These are phyloP conservation scores for Pinus taeda DNA, from an alignment of 75 land plant genomes.

Conservation along the genomic window DNA sequence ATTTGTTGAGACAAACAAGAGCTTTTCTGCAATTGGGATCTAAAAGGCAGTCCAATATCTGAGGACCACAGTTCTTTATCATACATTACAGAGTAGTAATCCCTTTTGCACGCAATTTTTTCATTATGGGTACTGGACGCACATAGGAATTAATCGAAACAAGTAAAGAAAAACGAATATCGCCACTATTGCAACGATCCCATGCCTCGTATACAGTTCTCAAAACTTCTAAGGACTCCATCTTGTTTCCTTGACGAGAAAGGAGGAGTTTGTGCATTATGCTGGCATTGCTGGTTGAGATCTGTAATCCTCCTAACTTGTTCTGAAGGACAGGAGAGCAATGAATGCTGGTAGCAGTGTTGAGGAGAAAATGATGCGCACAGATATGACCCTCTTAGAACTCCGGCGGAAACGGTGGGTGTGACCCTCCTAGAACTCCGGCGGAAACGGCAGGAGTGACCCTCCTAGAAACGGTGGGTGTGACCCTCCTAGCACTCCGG, in stretches of 20 bases:
- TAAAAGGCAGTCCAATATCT: constrained; percentile 72
- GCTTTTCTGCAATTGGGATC: constrained; percentile 92
- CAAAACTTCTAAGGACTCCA: constrained; percentile 48
- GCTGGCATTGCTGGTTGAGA: constrained; percentile 24
- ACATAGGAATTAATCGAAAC: constrained; percentile 87
- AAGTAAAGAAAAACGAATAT: constrained; percentile 76
- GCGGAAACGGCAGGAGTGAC: too few relatives aligned
- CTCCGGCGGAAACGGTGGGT: too few relatives aligned
- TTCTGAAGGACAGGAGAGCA: constrained; percentile 49
- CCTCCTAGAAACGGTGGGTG: too few relatives aligned
- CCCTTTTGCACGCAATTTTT: constrained; percentile 78
- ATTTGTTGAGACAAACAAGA: constrained; percentile 70
- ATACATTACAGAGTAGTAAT: constrained; percentile 81
- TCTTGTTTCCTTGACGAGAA: constrained; percentile 19
- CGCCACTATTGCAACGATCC: constrained; percentile 77
- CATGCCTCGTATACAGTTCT: constrained; percentile 77
- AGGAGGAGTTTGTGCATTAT: constrained; percentile 24
- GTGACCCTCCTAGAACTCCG: too few relatives aligned
- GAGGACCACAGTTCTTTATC: constrained; percentile 81
- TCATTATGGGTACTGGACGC: constrained; percentile 64
- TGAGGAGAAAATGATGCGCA: too few relatives aligned
- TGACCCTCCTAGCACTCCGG: too few relatives aligned
- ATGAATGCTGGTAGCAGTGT: constrained; percentile 17
- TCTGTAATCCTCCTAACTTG: constrained; percentile 58
- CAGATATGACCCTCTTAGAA: too few relatives aligned